phyloP scores from a whole-genome alignment of 2,329 filamentous ascomycete genomes.

The Exophiala sideris region DNA sequence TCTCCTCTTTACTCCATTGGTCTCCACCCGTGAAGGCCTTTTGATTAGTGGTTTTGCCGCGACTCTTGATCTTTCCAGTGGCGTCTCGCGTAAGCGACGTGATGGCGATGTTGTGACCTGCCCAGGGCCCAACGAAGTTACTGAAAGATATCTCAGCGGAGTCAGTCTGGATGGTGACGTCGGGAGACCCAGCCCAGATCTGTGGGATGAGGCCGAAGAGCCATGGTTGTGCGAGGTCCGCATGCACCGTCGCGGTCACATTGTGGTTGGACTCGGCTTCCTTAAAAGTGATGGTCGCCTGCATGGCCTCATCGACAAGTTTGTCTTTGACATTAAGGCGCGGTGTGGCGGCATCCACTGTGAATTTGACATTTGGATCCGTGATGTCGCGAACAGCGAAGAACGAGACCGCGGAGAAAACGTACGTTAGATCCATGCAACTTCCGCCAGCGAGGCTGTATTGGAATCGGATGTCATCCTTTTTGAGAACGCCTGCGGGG shows the following conservation, averaged over 20 bases:
- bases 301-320: constrained; percentile 2
- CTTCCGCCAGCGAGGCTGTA: constrained; percentile 16
- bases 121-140: constrained; percentile 8
- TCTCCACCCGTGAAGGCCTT: constrained; percentile 6
- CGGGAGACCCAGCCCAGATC: neutral
- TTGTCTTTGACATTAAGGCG: neutral
- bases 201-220: neutral
- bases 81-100: neutral
- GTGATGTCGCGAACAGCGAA: constrained; percentile 3
- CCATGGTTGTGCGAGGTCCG: neutral
- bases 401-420: constrained; percentile 4
- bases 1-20: constrained; percentile 1
- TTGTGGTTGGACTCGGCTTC: neutral
- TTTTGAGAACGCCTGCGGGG: neutral
- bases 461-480: constrained; percentile 15
- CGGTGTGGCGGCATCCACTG: constrained; percentile 1
- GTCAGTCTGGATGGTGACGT: constrained; percentile 9
- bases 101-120: constrained; percentile 7
- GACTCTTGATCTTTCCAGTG: neutral
- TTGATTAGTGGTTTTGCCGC: neutral
- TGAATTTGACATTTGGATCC: constrained; percentile 2
- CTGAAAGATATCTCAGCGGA: constrained; percentile 3
- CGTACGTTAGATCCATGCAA: constrained; percentile 15
- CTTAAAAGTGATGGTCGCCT: neutral
- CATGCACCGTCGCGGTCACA: neutral